Conservation (phyloP, 495 filamentous ascomycete genomes). For the Schizothecium vesticola region DNA sequence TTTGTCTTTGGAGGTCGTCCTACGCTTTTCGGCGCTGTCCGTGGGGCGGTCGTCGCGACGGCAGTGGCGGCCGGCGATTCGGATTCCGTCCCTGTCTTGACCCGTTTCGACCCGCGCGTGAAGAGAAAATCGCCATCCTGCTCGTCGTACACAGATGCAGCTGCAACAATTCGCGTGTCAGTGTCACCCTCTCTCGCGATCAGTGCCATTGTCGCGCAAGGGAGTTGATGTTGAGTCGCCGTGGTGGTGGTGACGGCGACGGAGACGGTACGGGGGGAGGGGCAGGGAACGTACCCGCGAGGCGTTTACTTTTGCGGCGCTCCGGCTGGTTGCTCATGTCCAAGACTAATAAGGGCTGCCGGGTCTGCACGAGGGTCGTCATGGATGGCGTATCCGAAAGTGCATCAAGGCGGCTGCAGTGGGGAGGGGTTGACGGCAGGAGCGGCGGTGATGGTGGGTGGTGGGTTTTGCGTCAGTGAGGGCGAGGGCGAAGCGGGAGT, state of each 20-base stretch:
- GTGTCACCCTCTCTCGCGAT: not conserved
- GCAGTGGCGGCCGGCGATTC: conserved; percentile 27
- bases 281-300: conserved; percentile 42
- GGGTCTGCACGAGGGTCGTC: conserved; percentile 56
- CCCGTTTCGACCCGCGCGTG: conserved; percentile 50
- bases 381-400: conserved; percentile 44
- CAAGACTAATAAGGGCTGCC: conserved; percentile 53
- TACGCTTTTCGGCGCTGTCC: conserved; percentile 28
- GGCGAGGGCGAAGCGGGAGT: not conserved
- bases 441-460: not conserved
- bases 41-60: conserved; percentile 30
- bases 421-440: not conserved
- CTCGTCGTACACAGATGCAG: conserved; percentile 53
- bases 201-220: not conserved
- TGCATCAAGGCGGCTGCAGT: conserved; percentile 20
- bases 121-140: conserved; percentile 62
- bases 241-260: not conserved
- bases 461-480: not conserved
- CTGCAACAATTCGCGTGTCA: conserved; percentile 23
- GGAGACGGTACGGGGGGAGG: not conserved
- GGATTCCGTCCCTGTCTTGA: conserved; percentile 40
- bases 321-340: conserved; percentile 56
- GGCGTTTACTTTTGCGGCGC: conserved; percentile 51
- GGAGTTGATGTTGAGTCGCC: not conserved
- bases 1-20: conserved; percentile 40